Base-by-base conservation (phyloP, 371 early-diverging fungal species). In the Rhizopus delemar region DNA sequence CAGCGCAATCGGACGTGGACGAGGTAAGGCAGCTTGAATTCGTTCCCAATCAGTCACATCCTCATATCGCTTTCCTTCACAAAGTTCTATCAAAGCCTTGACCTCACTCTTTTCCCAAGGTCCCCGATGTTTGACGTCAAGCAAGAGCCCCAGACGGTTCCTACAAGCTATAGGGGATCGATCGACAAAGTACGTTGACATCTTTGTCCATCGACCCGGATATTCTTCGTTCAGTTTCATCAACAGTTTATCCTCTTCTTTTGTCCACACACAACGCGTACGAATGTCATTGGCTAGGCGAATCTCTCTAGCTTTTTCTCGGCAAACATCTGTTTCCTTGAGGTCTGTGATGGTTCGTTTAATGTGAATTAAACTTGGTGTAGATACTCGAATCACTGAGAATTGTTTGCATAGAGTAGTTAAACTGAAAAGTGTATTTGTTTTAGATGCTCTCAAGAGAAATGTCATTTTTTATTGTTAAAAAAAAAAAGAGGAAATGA, bases 61-160 rank as follows among this genome's bases (percentile, higher is more conserved):
- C 0, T 57, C 53, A 16, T 35, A 43, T 0, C 46, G 41, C n/a
- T 46, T 36, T 22, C 67, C 58, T 4, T 54, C 33, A 3, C 67
- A 63, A 3, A 63, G 16, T 36, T 69, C 39, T 9, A 32, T 52
- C 1, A 80, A 45, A 0, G 5, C 32, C 0, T 59, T 46, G 3
- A 74, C 3, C 48, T 80, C 80, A 38, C 66, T 57, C 4, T 65
- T 52, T 0, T 63, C 9, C 71, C 75, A 80, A 7, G 71, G 73
- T 9, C 80, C 77, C 22, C 51, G 36, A 8, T 13, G n/a, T 0
- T 39, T 5, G 12, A 22, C n/a, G 1, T 68, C 57, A 0, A 31
- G 55, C 7, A 72, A 8, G 1, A 64, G 5, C 3, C 32, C 39
- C 49, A 65, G 70, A 3, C 69, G 68, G 35, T 69, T 71, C n/a